Percentiles rank a stretch among this genome's conserved stretches.
These are phyloP conservation scores for Fusarium sp. DNA, from an alignment of 2,329 filamentous ascomycete genomes.

Conservation along the genomic window DNA sequence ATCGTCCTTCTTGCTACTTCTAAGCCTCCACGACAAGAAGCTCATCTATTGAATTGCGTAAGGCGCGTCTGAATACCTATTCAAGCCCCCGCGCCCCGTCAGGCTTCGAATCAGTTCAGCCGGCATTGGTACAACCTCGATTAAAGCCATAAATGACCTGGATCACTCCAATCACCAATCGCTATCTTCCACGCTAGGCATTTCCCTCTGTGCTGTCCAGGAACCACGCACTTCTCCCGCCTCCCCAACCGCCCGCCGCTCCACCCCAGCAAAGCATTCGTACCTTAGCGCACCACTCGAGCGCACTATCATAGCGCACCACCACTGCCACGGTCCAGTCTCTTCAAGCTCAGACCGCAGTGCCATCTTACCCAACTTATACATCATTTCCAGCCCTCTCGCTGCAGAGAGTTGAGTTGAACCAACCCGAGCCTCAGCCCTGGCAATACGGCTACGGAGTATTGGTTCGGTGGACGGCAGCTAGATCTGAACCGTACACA, in stretches of 20 bases:
- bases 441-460: slow-evolving; percentile 34
- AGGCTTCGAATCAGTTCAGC: background rate
- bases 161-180: slow-evolving; percentile 53
- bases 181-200: slow-evolving; percentile 49
- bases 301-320: slow-evolving; percentile 36
- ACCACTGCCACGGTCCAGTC: slow-evolving; percentile 38
- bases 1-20: background rate
- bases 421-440: slow-evolving; percentile 34
- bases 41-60: background rate
- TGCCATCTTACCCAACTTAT: slow-evolving; percentile 42
- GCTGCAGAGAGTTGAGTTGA: slow-evolving; percentile 33
- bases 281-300: slow-evolving; percentile 40
- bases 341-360: slow-evolving; percentile 44
- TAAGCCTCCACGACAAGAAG: background rate
- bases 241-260: slow-evolving; percentile 38
- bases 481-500: slow-evolving; percentile 11
- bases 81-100: background rate
- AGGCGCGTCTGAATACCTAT: background rate
- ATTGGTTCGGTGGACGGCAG: slow-evolving; percentile 43
- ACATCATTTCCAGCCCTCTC: slow-evolving; percentile 46
- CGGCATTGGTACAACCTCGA: slow-evolving; percentile 14
- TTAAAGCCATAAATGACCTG: slow-evolving; percentile 28
- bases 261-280: slow-evolving; percentile 45
- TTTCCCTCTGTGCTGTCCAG: slow-evolving; percentile 36
- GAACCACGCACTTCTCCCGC: slow-evolving; percentile 39